A percentile compares a stretch with the other conserved stretches of the same genome.
phyloP scores from a whole-genome alignment of 345 rosid species.

The Citrus maxima region DNA sequence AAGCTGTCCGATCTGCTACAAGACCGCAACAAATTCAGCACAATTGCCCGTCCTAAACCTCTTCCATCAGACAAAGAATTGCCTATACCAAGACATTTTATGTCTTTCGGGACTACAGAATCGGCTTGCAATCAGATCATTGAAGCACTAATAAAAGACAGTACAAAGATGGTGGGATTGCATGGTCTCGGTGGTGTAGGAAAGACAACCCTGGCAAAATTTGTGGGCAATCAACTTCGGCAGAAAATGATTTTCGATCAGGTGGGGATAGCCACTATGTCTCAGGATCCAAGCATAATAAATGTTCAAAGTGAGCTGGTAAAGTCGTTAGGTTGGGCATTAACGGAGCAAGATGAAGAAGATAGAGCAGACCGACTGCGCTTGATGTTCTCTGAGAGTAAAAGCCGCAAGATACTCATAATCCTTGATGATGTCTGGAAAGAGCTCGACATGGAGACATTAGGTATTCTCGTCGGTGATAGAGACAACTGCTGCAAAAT shows the following conservation, averaged over 20 bases:
- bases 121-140: neutral
- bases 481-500: too few species aligned
- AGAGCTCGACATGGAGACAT: accelerated
- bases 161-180: slow-evolving; percentile 2
- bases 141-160: neutral
- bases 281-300: neutral
- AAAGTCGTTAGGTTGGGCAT: neutral
- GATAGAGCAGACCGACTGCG: too few species aligned
- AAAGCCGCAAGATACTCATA: too few species aligned
- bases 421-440: too few species aligned
- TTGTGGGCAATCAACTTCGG: neutral
- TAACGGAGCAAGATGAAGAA: too few species aligned
- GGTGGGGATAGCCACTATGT: slow-evolving; percentile 1
- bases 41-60: neutral
- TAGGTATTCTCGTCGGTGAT: too few species aligned
- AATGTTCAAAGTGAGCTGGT: slow-evolving; percentile 2
- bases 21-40: neutral
- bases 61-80: neutral
- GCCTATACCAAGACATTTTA: neutral
- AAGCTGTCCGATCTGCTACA: neutral
- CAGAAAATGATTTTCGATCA: neutral
- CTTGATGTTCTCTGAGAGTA: too few species aligned
- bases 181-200: slow-evolving; percentile 13
- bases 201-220: neutral
- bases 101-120: neutral